These are phyloP conservation scores for Glutinoglossum americanum DNA, from an alignment of 495 filamentous ascomycete species.

Conservation along the genomic window DNA sequence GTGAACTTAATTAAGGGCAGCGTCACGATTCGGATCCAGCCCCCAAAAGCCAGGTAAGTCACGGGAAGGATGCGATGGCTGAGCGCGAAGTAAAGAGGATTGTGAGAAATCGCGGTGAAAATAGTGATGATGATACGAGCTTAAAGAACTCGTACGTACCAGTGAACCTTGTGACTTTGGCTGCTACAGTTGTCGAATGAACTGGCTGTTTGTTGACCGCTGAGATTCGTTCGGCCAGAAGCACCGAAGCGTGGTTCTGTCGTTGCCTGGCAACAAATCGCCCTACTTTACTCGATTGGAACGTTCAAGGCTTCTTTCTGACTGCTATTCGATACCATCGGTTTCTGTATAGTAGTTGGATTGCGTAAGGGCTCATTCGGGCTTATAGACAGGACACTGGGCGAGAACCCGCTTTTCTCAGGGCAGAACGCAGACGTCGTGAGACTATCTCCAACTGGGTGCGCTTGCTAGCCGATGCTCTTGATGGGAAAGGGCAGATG, in stretches of 20 bases:
- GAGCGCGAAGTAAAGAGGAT: too few species aligned
- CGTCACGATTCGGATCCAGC: not conserved
- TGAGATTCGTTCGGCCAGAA: not conserved
- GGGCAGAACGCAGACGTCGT: not conserved
- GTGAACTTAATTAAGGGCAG: not conserved
- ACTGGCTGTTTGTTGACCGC: not conserved
- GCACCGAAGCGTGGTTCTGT: not conserved
- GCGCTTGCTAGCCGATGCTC: not conserved
- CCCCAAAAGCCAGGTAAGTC: not conserved
- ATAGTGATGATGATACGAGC: not conserved
- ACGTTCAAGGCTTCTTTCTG: not conserved
- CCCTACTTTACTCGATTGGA: not conserved
- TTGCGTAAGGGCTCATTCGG: not conserved
- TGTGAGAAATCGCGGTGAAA: not conserved
- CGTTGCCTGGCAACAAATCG: not conserved
- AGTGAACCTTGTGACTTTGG: not conserved
- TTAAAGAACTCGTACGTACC: not conserved
- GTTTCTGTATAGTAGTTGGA: not conserved
- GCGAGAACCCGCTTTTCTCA: not conserved
- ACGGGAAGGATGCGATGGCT: not conserved
- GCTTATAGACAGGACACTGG: not conserved
- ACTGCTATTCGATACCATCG: not conserved
- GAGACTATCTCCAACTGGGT: not conserved
- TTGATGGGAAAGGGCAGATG: not conserved
- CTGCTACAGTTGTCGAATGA: not conserved